A percentile compares a stretch with the other conserved stretches of the same genome.
Conservation (phyloP, 2,329 filamentous ascomycete species). For the Nigrograna mackinnonii region DNA sequence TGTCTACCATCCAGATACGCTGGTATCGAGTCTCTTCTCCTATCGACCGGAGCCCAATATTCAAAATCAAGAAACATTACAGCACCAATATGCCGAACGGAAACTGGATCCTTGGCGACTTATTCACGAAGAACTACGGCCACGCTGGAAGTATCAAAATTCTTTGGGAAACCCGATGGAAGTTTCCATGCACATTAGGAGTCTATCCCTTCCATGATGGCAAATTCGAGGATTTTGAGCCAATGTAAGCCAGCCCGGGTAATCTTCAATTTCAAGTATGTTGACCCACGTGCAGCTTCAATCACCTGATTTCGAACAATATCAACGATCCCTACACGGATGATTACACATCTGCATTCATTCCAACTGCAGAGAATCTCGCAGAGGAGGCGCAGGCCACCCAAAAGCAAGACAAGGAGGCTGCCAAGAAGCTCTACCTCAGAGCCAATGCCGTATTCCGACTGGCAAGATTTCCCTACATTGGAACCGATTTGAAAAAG, state of each 20-base stretch:
- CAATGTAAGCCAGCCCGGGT: slow-evolving; percentile 54
- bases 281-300: slow-evolving; percentile 10
- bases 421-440: slow-evolving; percentile 65
- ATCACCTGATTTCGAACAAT: slow-evolving; percentile 48
- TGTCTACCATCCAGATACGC: too few relatives aligned
- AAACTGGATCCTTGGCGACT: slow-evolving; percentile 39
- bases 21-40: too few relatives aligned
- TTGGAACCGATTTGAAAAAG: slow-evolving; percentile 55
- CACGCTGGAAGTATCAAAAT: slow-evolving; percentile 35
- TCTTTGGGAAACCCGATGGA: slow-evolving; percentile 39
- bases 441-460: slow-evolving; percentile 73
- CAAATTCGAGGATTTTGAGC: slow-evolving; percentile 68
- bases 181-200: slow-evolving; percentile 41
- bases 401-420: slow-evolving; percentile 50
- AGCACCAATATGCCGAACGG: slow-evolving; percentile 29
- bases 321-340: slow-evolving; percentile 67
- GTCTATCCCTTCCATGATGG: slow-evolving; percentile 78
- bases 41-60: too few relatives aligned
- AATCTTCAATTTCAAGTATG: too few relatives aligned
- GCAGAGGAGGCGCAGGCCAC: slow-evolving; percentile 55
- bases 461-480: slow-evolving; percentile 70
- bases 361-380: slow-evolving; percentile 63
- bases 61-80: too few relatives aligned
- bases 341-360: slow-evolving; percentile 65
- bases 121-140: slow-evolving; percentile 41